Percentiles rank a stretch among this genome's conserved stretches.
Conservation (phyloP, 1,284 basidiomycete genomes). For the Ganoderma multipileum region DNA sequence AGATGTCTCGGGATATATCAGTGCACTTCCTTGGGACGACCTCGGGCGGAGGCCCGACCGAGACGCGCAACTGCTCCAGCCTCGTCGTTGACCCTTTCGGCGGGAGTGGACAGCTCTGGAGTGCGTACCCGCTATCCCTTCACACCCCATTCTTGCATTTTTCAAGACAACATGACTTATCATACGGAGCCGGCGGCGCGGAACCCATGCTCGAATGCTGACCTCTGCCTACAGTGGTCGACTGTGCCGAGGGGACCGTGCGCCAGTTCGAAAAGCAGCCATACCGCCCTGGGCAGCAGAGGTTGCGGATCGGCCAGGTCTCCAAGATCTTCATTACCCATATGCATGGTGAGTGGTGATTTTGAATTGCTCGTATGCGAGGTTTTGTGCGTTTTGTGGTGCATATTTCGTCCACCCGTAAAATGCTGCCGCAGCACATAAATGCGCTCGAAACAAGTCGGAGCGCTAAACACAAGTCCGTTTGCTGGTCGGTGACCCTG, state of each 20-base stretch:
- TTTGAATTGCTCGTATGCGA: background rate
- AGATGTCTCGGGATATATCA: conserved; percentile 39
- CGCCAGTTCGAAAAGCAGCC: conserved; percentile 55
- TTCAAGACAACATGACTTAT: background rate
- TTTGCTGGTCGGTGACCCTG: background rate
- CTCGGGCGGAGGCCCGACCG: conserved; percentile 75
- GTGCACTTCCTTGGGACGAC: conserved; percentile 78
- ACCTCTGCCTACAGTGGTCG: conserved; percentile 66
- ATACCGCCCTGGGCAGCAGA: conserved; percentile 31
- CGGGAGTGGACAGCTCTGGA: conserved; percentile 67
- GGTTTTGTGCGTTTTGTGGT: background rate
- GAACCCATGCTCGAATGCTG: background rate
- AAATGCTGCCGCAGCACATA: background rate
- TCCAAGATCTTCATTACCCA: conserved; percentile 88
- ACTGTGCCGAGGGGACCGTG: conserved; percentile 87
- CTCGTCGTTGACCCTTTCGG: conserved; percentile 61
- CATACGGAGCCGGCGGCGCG: background rate
- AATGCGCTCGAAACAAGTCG: background rate
- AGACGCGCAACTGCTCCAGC: conserved; percentile 74
- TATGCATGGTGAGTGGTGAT: conserved; percentile 69
- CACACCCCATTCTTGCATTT: background rate
- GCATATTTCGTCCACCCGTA: background rate
- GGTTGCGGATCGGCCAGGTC: conserved; percentile 61
- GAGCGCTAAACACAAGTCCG: background rate
- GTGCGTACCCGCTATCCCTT: conserved; percentile 46